These are phyloP conservation scores for Populus pruinosa DNA, from an alignment of 345 rosid species.

Conservation along the genomic window DNA sequence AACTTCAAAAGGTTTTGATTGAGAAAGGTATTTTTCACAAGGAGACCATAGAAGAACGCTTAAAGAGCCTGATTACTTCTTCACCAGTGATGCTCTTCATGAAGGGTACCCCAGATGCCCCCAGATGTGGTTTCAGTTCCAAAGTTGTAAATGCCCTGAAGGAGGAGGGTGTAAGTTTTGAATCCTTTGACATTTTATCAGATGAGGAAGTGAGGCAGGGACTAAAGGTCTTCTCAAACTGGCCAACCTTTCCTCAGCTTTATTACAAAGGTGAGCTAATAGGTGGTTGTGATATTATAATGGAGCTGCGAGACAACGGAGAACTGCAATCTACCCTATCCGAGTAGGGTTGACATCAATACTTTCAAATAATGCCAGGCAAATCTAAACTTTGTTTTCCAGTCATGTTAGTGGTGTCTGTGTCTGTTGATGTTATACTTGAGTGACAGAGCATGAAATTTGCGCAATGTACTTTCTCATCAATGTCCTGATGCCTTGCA, in stretches of 20 bases:
- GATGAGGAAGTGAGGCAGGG: conserved; percentile 97
- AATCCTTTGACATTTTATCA: conserved; percentile 68
- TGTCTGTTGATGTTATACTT: conserved; percentile 1
- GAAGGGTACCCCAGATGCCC: conserved; percentile 90
- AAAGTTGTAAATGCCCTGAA: conserved; percentile 77
- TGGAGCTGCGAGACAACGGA: conserved; percentile 66
- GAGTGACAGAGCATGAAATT: conserved; percentile 10
- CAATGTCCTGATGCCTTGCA: not conserved
- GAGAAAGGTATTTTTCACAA: conserved; percentile 61
- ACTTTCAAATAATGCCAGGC: conserved; percentile 6
- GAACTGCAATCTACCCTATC: conserved; percentile 80
- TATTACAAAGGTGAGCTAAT: conserved; percentile 91
- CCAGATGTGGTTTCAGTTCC: conserved; percentile 91
- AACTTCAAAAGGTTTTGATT: conserved; percentile 51
- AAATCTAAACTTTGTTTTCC: not conserved
- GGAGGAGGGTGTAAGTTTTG: conserved; percentile 67
- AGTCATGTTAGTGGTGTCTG: conserved; percentile 14
- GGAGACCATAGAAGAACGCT: conserved; percentile 57
- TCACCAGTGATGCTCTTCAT: conserved; percentile 89
- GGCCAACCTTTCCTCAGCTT: conserved; percentile 98
- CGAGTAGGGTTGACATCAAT: conserved; percentile 34
- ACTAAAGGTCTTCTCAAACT: conserved; percentile 75
- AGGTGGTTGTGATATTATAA: conserved; percentile 89
- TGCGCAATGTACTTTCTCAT: not conserved
- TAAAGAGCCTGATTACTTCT: conserved; percentile 55